These are phyloP conservation scores for Parietichytrium sp. DNA, from an alignment of 108 stramenopile species.

Conservation along the genomic window DNA sequence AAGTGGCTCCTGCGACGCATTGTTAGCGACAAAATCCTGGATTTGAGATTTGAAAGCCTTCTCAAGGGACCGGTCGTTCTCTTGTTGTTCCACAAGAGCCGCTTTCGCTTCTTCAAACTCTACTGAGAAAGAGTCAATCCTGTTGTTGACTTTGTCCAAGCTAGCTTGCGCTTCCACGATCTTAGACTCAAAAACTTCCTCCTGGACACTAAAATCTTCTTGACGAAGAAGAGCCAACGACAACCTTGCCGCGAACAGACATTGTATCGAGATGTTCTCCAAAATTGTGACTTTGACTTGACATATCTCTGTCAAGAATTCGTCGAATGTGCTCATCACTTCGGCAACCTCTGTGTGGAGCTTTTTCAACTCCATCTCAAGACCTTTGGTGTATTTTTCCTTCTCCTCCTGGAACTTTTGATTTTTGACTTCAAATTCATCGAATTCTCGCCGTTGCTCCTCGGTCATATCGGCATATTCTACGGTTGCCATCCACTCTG, in stretches of 20 bases:
- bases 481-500: slow-evolving; percentile 57
- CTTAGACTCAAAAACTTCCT: slow-evolving; percentile 41
- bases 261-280: slow-evolving; percentile 43
- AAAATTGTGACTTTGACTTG: slow-evolving; percentile 37
- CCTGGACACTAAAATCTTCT: slow-evolving; percentile 45
- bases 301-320: slow-evolving; percentile 44
- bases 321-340: slow-evolving; percentile 53
- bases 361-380: slow-evolving; percentile 67
- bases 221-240: slow-evolving; percentile 47
- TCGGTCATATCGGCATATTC: slow-evolving; percentile 54
- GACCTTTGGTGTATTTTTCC: slow-evolving; percentile 53
- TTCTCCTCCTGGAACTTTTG: slow-evolving; percentile 54
- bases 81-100: background rate
- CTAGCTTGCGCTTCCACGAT: slow-evolving; percentile 41
- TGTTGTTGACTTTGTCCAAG: background rate
- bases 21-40: slow-evolving; percentile 51
- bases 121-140: slow-evolving; percentile 43
- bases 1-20: slow-evolving; percentile 37
- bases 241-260: slow-evolving; percentile 53
- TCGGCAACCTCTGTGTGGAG: slow-evolving; percentile 57
- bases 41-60: slow-evolving; percentile 58
- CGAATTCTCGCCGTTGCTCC: slow-evolving; percentile 56
- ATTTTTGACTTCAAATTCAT: slow-evolving; percentile 48
- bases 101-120: slow-evolving; percentile 35
- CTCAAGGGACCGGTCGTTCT: slow-evolving; percentile 53